Evolutionary conservation across 2,329 filamentous ascomycete genomes (phyloP), one percentile per base, ranked within the genome.

Genomic region (Bipolaris bicolor): DNA sequence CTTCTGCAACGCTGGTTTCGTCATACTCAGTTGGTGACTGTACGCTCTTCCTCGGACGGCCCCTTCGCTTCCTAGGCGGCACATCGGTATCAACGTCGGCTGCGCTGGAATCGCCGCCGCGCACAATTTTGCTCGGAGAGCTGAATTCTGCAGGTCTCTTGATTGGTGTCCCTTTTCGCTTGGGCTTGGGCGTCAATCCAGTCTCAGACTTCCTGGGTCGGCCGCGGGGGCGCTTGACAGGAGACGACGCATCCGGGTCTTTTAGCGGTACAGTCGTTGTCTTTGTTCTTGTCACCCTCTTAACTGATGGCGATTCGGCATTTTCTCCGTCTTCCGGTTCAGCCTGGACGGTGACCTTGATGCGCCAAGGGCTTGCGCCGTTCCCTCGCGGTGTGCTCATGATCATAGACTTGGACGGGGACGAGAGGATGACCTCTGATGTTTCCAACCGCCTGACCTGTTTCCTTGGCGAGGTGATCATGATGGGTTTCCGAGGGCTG

Each of bases 341-440:
- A 13, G 80, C 79, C 61, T 82, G 71, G 9, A 83, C 80, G 1
- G 81, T 83, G 52, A 83, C 80, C 54, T 79, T 81, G 68, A 82
- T 80, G 55, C 77, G 76, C 79, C 79, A 82, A 18, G 80, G 80
- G 62, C 78, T 81, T 29, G 70, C 73, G 51, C 72, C 75, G 15
- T 68, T 70, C 11, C 68, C 64, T 13, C 73, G 65, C 16, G 75
- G 76, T 7, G 79, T 79, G 58, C 77, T 76, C 62, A 82, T 58
- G 40, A 80, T 67, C 67, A 82, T 76, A 0, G 79, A 79, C 56
- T 82, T 82, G 44, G 75, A 70, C 1, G 80, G 80, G 10, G 73
- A 73, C 6, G 63, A 64, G n/a, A 72, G 58, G 0, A 71, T 63
- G 41, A 70, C 51, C 9, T 68, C 70, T 0, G 60, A 60, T 5